Conservation (phyloP, 2,329 filamentous ascomycete genomes). For the Ophiostoma piceae region DNA sequence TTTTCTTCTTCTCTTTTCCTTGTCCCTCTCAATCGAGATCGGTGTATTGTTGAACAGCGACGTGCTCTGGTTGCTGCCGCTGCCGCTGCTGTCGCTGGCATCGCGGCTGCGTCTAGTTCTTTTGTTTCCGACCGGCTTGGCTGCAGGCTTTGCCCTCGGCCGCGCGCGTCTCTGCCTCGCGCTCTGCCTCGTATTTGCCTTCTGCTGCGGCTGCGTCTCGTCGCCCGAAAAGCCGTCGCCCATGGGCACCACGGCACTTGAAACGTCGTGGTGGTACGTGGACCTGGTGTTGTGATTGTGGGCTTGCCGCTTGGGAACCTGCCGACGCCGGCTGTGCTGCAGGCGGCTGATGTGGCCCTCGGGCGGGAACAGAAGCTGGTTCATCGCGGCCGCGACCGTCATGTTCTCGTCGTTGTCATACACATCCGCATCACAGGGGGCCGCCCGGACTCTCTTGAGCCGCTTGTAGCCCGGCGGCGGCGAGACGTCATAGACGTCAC, state of each 20-base stretch:
- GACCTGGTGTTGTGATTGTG: no score
- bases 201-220: slow-evolving; percentile 19
- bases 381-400: not conserved
- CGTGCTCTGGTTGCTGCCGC: slow-evolving; percentile 11
- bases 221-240: slow-evolving; percentile 27
- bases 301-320: not conserved
- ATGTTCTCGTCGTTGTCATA: not conserved
- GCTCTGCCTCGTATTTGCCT: not conserved
- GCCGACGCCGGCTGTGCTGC: not conserved
- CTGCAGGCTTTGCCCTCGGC: not conserved
- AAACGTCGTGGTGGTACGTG: not conserved
- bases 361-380: not conserved
- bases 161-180: no score
- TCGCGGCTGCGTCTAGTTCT: not conserved
- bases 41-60: not conserved
- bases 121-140: not conserved
- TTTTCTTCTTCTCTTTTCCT: slow-evolving; percentile 13
- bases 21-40: not conserved
- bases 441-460: slow-evolving; percentile 18
- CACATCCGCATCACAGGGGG: not conserved
- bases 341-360: not conserved
- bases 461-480: slow-evolving; percentile 26
- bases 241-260: not conserved
- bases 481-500: slow-evolving; percentile 19
- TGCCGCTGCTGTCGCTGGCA: slow-evolving; percentile 10